Evolutionary conservation across 306 rosid genomes (phyloP), one percentile per base, ranked within the genome.

Genomic region (Glycine latifolia): DNA sequence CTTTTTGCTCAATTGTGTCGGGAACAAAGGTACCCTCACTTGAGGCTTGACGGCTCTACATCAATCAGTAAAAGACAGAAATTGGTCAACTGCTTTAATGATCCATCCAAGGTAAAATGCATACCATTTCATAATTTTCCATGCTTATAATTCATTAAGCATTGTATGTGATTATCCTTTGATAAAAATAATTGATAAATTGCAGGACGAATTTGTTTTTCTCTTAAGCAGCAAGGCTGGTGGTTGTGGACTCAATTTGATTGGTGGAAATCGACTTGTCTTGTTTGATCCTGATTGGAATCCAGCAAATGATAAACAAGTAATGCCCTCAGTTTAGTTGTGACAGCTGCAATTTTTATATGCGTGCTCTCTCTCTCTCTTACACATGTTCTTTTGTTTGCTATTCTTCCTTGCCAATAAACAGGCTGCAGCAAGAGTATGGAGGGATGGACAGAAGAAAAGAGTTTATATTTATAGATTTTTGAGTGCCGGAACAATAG

Each of bases 141-240:
- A 37, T 14, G 13, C 62, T 41, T 72, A 52, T 48, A 52, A 70
- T 71, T 81, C 67, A 17, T 49, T 20, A 16, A 10, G 78, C 63
- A 60, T 65, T 68, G 41, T 52, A n/a, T 65, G 53, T 6, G 11
- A 71, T 46, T 53, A 17, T 72, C 31, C 41, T 74, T 68, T 54
- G 10, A 52, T 61, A 52, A 67, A 70, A 82, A 56, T 52, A 61
- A 54, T 49, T 78, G 62, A 44, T 54, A 61, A 67, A 53, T 81
- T 82, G 89, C 92, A 95, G 99, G 99, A 91, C 47, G 93, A 95
- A 81, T 95, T 95, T 84, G 94, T 83, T 80, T 95, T 95, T 90
- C 97, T 95, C 67, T 86, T 95, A 71, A 95, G 99, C 91, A 95
- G 99, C 87, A 95, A 95, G 92, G 99, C 99, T 86, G 99, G 99